Evolutionary conservation across 2,329 filamentous ascomycete genomes (phyloP), one percentile per base, ranked within the genome.

Genomic region (Cladosporium austrohemisphaericum): DNA sequence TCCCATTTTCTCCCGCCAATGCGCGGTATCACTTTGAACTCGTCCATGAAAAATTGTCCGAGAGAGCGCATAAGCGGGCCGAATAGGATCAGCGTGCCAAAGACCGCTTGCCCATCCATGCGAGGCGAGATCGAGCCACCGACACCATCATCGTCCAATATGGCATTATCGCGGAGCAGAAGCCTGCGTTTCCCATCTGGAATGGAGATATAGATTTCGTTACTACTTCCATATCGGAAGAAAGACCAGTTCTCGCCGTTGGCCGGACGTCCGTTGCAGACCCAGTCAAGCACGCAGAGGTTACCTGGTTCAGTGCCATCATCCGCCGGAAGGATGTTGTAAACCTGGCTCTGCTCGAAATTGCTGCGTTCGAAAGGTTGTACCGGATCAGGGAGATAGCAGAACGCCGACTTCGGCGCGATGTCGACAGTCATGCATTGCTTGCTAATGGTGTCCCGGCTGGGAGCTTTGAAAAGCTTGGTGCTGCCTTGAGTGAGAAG

Each of bases 221-320:
- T 97, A 56, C 86, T 79, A 8, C 89, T 90, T 51, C 76, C 80
- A 82, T 93, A 97, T 54, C 77, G 78, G 50, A 78, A 73, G 53
- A 96, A 83, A 58, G 84, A 84, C 93, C 93, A 98, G 55, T 88
- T 78, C 70, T 98, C 93, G 19, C 90, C 91, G 38, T 87, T 80
- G 4, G 93, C 91, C 4, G 77, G 81, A 14, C 93, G 81, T 6
- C 93, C 93, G 62, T 92, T 87, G 2, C 84, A 94, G 5, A 97
- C 90, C 93, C 93, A 98, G 68, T 98, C 93, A 37, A 95, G 73
- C 2, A 95, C 77, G 63, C 90, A 94, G 11, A 97, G 70, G 32
- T 85, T 71, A 49, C 56, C 52, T 28, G n/a, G 62, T 47, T 32
- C 18, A 11, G 23, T 8, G 2, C 36, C 43, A 10, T 31, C 41